phyloP scores from a whole-genome alignment of 1,139 yeast species.

The Saccharomycopsis hybrid region DNA sequence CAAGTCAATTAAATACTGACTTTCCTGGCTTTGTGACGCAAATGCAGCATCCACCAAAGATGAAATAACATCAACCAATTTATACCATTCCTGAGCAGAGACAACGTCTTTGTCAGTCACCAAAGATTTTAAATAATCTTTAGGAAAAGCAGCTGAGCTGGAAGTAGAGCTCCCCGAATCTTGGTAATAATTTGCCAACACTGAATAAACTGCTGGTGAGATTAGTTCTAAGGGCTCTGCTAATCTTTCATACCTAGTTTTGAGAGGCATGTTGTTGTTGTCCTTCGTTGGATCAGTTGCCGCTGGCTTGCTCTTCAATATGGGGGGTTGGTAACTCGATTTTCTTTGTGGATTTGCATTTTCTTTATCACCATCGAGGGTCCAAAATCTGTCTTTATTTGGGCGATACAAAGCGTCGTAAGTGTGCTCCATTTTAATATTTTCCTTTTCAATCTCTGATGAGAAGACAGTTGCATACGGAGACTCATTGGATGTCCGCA shows the following conservation, averaged over 20 bases:
- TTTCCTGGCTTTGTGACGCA: neutral
- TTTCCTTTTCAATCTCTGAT: too few species aligned
- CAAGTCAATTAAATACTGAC: neutral
- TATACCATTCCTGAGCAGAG: conserved; percentile 9
- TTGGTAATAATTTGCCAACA: neutral
- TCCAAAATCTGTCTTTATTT: conserved; percentile 2
- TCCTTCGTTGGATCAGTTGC: neutral
- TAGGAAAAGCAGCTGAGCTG: conserved; percentile 7
- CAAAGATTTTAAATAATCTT: conserved; percentile 13
- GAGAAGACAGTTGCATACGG: too few species aligned
- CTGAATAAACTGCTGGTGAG: neutral
- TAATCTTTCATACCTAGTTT: conserved; percentile 7
- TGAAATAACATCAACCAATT: conserved; percentile 11
- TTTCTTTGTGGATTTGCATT: conserved; percentile 9
- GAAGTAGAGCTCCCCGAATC: neutral
- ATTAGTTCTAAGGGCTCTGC: neutral
- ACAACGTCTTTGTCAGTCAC: conserved; percentile 1
- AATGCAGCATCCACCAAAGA: neutral
- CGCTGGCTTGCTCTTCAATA: neutral
- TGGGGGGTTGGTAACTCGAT: conserved; percentile 3
- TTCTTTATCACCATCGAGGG: conserved; percentile 16
- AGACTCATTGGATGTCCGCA: too few species aligned
- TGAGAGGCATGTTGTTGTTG: neutral
- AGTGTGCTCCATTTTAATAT: too few species aligned
- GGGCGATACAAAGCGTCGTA: too few species aligned